These are phyloP conservation scores for Cystobasidium sp. DNA, from an alignment of 1,284 basidiomycete species.

Conservation along the genomic window DNA sequence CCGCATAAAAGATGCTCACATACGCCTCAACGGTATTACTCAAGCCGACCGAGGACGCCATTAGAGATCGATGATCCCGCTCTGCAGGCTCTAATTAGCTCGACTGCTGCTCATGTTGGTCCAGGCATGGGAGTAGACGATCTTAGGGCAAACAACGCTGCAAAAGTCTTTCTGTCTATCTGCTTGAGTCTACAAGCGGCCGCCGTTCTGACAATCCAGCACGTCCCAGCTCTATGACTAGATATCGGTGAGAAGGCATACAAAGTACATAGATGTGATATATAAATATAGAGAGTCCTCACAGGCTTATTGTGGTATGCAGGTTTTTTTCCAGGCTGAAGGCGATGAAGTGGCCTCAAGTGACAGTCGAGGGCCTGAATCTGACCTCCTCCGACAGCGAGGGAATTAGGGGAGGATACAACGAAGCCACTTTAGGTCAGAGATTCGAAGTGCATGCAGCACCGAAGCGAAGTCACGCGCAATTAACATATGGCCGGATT, in stretches of 20 bases:
- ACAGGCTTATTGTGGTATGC: not conserved
- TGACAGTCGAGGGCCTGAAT: not conserved
- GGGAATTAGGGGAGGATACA: not conserved
- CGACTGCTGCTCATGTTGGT: slow-evolving; percentile 10
- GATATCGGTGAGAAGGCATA: not conserved
- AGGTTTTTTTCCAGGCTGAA: not conserved
- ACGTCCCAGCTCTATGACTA: not conserved
- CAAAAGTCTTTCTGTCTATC: slow-evolving; percentile 1
- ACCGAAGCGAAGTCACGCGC: not conserved
- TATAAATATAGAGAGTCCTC: not conserved
- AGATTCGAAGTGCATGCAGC: not conserved
- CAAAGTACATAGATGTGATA: slow-evolving; percentile 1
- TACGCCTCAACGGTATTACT: not conserved
- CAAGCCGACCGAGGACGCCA: not conserved
- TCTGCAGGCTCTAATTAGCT: not conserved
- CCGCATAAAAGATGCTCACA: not conserved
- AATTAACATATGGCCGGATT: not conserved
- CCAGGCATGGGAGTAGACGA: slow-evolving; percentile 1
- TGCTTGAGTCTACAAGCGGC: not conserved
- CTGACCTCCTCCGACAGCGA: not conserved
- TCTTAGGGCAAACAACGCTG: slow-evolving; percentile 3
- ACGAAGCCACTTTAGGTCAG: not conserved
- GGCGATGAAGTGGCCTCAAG: not conserved
- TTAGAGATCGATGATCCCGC: not conserved
- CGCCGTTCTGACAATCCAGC: not conserved